Evolutionary conservation across 768 basidiomycete species (phyloP), one percentile per base, ranked within the genome.

Genomic region (Leccinum boreale): DNA sequence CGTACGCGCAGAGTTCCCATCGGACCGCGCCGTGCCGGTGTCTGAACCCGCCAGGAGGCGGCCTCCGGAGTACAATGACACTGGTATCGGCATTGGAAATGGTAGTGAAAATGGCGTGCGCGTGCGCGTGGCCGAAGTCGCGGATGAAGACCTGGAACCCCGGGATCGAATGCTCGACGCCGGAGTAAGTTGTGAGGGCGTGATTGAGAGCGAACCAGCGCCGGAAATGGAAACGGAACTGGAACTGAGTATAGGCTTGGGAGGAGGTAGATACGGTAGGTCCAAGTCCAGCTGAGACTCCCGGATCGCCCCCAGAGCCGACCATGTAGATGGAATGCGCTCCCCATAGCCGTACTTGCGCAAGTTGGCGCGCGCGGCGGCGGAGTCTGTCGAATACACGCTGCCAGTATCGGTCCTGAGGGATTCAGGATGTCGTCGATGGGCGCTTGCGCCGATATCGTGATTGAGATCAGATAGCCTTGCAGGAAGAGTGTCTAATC

Each of bases 301-400:
- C 14, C 62, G 47, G 15, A 21, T 49, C 11, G 50, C 44, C 11
- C 55, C 56, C 11, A 68, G 19, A 19, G 67, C 60, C 2, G 65
- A 59, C 65, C 68, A 69, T n/a, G n/a, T 67, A 0, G 67, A 68
- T 24, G 65, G 62, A 26, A 67, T 53, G n/a, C 52, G 15, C 14
- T 62, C 59, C 1, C 39, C 57, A 24, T 72, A 66, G 8, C 65
- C 62, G 47, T 72, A 67, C 49, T 65, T 69, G 52, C 52, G 59
- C 52, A 66, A 10, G 49, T 68, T 70, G 39, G 70, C 61, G 10
- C 64, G 61, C 2, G 66, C 63, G 1, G 53, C 62, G 2, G 60
- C 45, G 1, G 69, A 67, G 12, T 67, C 65, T 1, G 65, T 61
- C 44, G 71, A 71, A 36, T 71, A 71, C 11, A 62, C 9, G 57